A percentile compares a stretch with the other conserved stretches of the same genome.
Evolutionary conservation across 768 basidiomycete genomes (phyloP).

Genomic region (Lactarius deliciosus): DNA sequence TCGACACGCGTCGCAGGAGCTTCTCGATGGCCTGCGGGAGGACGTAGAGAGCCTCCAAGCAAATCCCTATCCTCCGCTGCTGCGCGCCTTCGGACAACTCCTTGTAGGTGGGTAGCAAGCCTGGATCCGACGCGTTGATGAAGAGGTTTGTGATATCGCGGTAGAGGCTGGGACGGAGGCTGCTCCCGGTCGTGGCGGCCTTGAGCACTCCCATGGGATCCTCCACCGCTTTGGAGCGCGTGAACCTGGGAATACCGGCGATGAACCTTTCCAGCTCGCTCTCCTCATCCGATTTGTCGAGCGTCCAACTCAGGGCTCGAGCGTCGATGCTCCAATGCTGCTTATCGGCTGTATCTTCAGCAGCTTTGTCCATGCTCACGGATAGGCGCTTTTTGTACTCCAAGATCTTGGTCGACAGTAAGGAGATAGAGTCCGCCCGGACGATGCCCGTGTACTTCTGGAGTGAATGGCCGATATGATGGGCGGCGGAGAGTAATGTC

Average conservation of each 20-base stretch:
- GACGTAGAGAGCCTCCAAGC: conserved; percentile 9
- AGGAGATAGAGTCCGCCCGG: too few relatives aligned
- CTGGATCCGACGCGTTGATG: not conserved
- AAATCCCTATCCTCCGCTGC: not conserved
- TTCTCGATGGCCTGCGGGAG: not conserved
- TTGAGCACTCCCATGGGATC: not conserved
- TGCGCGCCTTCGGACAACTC: not conserved
- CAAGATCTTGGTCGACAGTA: not conserved
- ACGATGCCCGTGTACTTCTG: not conserved
- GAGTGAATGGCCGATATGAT: not conserved
- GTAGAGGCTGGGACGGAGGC: not conserved
- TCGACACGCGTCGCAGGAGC: not conserved
- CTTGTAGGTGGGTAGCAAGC: conserved; percentile 1
- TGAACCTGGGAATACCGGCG: conserved; percentile 19
- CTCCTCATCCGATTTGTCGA: conserved; percentile 14
- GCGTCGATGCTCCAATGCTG: not conserved
- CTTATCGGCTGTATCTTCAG: not conserved
- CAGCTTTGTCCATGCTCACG: not conserved
- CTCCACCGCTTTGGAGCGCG: not conserved
- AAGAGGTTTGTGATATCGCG: not conserved
- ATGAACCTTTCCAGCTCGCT: conserved; percentile 9
- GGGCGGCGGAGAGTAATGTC: not conserved
- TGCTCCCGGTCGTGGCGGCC: not conserved
- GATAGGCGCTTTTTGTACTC: not conserved
- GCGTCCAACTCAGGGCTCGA: conserved; percentile 14